Conservation (phyloP, 2,329 filamentous ascomycete genomes). For the Fusarium verrucosum region DNA sequence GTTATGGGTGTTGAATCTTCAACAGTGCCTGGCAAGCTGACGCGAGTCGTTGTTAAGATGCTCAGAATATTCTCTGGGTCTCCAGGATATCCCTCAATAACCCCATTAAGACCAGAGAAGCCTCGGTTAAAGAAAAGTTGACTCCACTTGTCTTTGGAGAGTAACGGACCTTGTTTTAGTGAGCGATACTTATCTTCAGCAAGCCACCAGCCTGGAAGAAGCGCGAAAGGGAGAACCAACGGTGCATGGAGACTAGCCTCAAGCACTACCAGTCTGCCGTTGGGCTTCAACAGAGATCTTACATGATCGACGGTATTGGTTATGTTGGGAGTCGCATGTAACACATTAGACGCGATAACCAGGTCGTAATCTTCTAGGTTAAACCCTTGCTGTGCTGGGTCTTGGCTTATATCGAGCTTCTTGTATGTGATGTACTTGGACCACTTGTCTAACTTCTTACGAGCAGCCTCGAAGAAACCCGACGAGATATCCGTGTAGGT, state of each 20-base stretch:
- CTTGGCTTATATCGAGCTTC: slow-evolving; percentile 36
- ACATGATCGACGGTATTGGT: too few species aligned
- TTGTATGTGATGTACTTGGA: slow-evolving; percentile 31
- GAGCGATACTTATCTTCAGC: not conserved
- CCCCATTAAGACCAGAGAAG: not conserved
- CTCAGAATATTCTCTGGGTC: not conserved
- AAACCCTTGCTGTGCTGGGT: slow-evolving; percentile 27
- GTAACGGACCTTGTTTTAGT: not conserved
- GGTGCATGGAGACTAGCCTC: slow-evolving; percentile 35
- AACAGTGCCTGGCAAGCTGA: not conserved
- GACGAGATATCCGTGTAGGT: too few species aligned
- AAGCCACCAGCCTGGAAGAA: slow-evolving; percentile 2
- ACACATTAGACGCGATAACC: slow-evolving; percentile 35
- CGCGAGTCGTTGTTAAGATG: not conserved
- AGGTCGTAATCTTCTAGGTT: slow-evolving; percentile 25
- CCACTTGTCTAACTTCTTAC: not conserved
- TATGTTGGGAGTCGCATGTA: not conserved
- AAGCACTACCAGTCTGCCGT: slow-evolving; percentile 23
- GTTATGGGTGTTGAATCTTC: too few species aligned
- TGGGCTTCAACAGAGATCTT: not conserved
- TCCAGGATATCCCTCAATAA: not conserved
- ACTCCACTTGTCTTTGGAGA: not conserved
- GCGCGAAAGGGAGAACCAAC: not conserved
- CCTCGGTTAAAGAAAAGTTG: too few species aligned
- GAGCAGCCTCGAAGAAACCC: too few species aligned